Percentiles rank a stretch among this genome's conserved stretches.
These are phyloP conservation scores for Mangifera indica DNA, from an alignment of 345 rosid species.

Conservation along the genomic window DNA sequence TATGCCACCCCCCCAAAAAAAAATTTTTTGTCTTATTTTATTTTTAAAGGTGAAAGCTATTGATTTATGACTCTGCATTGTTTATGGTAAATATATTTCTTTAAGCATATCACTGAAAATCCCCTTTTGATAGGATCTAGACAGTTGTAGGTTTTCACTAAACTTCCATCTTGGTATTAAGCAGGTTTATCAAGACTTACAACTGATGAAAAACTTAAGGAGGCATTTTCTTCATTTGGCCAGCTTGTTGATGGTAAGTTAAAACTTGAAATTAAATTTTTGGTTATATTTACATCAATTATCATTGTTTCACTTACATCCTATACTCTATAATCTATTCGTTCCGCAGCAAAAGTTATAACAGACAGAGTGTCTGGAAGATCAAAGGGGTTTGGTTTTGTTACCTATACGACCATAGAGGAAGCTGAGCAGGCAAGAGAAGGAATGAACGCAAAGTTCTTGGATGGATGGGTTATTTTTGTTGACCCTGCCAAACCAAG, in stretches of 20 bases:
- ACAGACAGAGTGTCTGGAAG: conserved; percentile 63
- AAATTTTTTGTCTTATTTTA: not conserved
- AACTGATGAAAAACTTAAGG: conserved; percentile 67
- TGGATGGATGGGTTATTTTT: conserved; percentile 96
- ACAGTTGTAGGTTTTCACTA: not conserved
- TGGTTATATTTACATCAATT: not conserved
- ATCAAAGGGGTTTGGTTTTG: conserved; percentile 84
- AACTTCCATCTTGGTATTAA: conserved; percentile 10
- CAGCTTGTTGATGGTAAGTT: conserved; percentile 62
- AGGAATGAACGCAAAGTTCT: conserved; percentile 79
- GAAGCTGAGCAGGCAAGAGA: conserved; percentile 90
- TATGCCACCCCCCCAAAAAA: not conserved
- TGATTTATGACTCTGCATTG: not conserved
- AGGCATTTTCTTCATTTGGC: conserved; percentile 78
- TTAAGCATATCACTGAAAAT: not conserved
- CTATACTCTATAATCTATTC: not conserved
- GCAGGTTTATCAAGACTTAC: conserved; percentile 76
- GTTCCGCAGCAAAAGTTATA: conserved; percentile 60
- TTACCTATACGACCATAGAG: conserved; percentile 60
- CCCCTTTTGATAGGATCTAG: not conserved
- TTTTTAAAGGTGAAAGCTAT: not conserved
- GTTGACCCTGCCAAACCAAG: conserved; percentile 88
- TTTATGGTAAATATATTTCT: not conserved
- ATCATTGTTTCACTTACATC: not conserved
- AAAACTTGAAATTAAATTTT: not conserved